Percentiles rank a stretch among this genome's conserved stretches.
These are phyloP conservation scores for Cornus kousa DNA, from an alignment of 148 eudicot species.

Conservation along the genomic window DNA sequence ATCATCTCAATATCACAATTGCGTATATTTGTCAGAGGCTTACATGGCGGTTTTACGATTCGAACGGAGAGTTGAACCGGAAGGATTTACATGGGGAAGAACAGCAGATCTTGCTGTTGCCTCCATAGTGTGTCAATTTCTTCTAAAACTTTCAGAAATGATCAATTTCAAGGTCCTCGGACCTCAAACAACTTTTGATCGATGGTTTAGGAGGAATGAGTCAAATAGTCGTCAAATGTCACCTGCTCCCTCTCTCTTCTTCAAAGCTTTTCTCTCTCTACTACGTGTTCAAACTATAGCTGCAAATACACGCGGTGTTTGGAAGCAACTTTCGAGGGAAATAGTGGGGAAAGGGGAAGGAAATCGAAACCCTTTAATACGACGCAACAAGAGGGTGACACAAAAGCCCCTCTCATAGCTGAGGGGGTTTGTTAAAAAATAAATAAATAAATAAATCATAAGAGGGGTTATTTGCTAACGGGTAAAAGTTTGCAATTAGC, in stretches of 20 bases:
- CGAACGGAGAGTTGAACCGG: neutral
- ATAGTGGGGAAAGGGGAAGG: no score
- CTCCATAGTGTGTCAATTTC: slow-evolving; percentile 26
- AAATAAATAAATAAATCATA: no score
- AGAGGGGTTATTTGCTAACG: no score
- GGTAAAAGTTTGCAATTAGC: no score
- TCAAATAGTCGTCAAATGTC: neutral
- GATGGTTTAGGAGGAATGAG: neutral
- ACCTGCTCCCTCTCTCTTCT: neutral
- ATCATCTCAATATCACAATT: neutral
- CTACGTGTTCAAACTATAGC: neutral
- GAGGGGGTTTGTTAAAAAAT: no score
- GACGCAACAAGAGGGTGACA: no score
- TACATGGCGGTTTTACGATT: neutral
- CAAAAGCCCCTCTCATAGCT: no score
- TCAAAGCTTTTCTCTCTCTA: neutral
- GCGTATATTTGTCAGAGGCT: neutral
- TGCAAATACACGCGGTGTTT: no score
- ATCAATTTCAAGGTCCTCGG: neutral
- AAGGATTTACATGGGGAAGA: slow-evolving; percentile 20
- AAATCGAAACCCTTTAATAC: no score
- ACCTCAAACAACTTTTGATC: no score
- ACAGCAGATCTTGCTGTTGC: slow-evolving; percentile 25
- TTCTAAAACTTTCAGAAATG: no score
- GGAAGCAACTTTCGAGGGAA: no score